phyloP scores from a whole-genome alignment of 1,284 basidiomycete genomes.

The Rugiboletus extremiorientalis region DNA sequence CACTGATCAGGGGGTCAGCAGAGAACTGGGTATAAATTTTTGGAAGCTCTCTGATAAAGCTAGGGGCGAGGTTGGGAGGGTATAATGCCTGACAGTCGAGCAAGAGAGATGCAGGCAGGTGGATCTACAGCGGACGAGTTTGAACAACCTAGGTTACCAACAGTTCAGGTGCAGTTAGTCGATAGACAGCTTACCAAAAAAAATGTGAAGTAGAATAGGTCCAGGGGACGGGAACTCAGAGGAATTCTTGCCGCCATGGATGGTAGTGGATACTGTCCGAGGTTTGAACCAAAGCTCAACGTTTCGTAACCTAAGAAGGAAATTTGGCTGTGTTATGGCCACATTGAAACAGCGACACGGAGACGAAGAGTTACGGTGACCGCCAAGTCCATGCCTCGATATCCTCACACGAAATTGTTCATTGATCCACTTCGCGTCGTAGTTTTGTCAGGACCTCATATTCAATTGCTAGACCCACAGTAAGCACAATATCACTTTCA shows the following conservation, averaged over 20 bases:
- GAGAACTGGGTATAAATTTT: conserved; percentile 50
- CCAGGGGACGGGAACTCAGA: conserved; percentile 55
- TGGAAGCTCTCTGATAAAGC: conserved; percentile 41
- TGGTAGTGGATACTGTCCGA: not conserved
- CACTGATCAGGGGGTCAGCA: conserved; percentile 63
- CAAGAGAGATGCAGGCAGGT: conserved; percentile 62
- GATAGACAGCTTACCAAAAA: conserved; percentile 47
- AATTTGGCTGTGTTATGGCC: not conserved
- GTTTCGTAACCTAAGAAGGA: not conserved
- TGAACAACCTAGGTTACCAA: not conserved
- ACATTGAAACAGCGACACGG: no score
- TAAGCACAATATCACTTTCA: conserved; percentile 28
- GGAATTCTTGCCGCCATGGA: conserved; percentile 24
- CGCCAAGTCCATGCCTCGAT: conserved; percentile 34
- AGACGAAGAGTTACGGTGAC: no score
- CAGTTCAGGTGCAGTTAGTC: not conserved
- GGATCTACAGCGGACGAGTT: conserved; percentile 42
- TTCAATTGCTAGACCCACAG: conserved; percentile 56
- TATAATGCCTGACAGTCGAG: conserved; percentile 73
- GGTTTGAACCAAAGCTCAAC: not conserved
- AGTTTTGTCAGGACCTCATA: conserved; percentile 56
- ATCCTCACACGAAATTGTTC: conserved; percentile 52
- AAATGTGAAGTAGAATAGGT: conserved; percentile 63
- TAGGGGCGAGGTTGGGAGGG: conserved; percentile 51
- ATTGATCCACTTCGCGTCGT: conserved; percentile 37